Conservation (phyloP, 2,329 filamentous ascomycete species). For the Blastomyces parvus region DNA sequence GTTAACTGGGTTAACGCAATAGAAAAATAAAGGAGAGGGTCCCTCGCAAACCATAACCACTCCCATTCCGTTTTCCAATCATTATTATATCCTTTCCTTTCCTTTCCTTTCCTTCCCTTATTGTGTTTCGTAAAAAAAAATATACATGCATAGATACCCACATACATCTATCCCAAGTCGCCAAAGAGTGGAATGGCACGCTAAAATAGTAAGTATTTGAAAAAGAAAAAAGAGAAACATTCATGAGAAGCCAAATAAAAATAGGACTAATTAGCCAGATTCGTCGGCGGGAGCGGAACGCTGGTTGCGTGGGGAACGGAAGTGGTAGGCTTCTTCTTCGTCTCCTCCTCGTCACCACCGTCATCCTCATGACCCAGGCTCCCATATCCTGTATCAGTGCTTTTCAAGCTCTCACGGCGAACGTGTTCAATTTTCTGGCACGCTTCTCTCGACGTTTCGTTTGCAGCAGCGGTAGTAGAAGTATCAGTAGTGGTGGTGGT, state of each 20-base stretch:
- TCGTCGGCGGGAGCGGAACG: not conserved
- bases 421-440: not conserved
- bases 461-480: not conserved
- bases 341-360: not conserved
- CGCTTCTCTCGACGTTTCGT: conserved; percentile 13
- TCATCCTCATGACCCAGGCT: conserved; percentile 20
- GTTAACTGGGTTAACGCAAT: not conserved
- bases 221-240: conserved; percentile 13
- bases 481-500: too few species aligned
- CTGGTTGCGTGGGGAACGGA: not conserved
- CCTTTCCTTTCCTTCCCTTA: not conserved
- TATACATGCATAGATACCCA: not conserved
- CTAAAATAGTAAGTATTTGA: conserved; percentile 10
- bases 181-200: conserved; percentile 9
- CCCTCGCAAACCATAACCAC: too few species aligned
- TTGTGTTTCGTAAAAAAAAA: too few species aligned
- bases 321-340: not conserved
- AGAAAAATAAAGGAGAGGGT: not conserved
- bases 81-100: not conserved
- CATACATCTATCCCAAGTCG: not conserved
- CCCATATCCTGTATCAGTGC: conserved; percentile 34
- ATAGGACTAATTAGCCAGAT: not conserved
- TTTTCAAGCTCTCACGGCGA: conserved; percentile 24
- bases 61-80: not conserved
- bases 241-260: not conserved